Base-by-base conservation (phyloP, 1,284 basidiomycete species). In the Meira miltonrushii region DNA sequence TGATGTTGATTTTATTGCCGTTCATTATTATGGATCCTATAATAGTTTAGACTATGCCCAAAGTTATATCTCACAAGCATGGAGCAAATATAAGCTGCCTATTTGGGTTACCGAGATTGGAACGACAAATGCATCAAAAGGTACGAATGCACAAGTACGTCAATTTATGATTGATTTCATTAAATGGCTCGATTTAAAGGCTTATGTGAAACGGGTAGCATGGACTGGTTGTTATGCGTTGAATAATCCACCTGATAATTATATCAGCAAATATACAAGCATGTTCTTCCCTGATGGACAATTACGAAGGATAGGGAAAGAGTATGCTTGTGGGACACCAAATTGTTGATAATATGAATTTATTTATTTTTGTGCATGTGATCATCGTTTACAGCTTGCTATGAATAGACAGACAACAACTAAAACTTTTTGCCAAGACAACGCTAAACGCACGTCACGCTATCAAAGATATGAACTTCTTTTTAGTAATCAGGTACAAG, bases 21-120 rank as follows among this genome's bases (percentile, higher is more conserved):
- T 75, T n/a, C 75, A 77, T 64, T 77, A 73, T 71, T 77, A 77
- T 60, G 74, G 74, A 6, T 59, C 62, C 12, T 65, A 59, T 51
- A 49, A 57, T 10, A 69, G 75, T 55, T 57, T 74, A 17, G 66
- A 64, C 60, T 62, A 64, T 41, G 64, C 76, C 25, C 69, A 65
- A 38, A 55, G 51, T 7, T 77, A 65, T 65, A 58, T 75, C 40
- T 28, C 54, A 39, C 56, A 55, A 19, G 67, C 72, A 7, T 60
- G 72, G 59, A 43, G 66, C 4, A 59, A 48, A 10, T 72, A 58
- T 53, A 46, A 51, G 0, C 9, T 17, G 25, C 3, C 60, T 2
- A 61, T 77, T 48, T 77, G 75, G 75, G 17, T 77, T 17, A 74
- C 74, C 13, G 75, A 77, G 64, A 72, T 66, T 58, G 75, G 75